A percentile compares a stretch with the other conserved stretches of the same genome.
These are phyloP conservation scores for Taxawa tesnikishii DNA, from an alignment of 2,329 filamentous ascomycete genomes.

Conservation along the genomic window DNA sequence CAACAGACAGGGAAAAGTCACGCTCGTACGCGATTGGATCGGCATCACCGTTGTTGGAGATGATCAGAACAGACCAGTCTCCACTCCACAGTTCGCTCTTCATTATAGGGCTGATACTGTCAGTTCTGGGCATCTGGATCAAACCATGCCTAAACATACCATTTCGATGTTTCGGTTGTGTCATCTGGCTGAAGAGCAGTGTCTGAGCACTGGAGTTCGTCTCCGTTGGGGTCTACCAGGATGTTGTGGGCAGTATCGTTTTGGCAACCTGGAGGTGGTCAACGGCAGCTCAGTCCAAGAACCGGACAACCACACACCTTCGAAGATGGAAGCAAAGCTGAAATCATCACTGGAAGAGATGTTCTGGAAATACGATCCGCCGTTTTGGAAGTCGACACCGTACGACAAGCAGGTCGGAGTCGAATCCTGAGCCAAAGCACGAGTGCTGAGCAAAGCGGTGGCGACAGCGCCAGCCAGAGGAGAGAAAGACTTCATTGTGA, in stretches of 20 bases:
- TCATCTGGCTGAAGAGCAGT: slow-evolving; percentile 27
- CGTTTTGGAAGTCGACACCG: slow-evolving; percentile 29
- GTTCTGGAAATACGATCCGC: slow-evolving; percentile 34
- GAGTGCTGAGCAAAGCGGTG: neutral
- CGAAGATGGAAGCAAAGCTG: slow-evolving; percentile 31
- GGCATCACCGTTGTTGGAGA: slow-evolving; percentile 30
- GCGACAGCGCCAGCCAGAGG: neutral
- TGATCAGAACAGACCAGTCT: slow-evolving; percentile 29
- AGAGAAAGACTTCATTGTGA: neutral
- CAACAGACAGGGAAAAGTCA: slow-evolving; percentile 26
- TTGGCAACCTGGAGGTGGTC: slow-evolving; percentile 20
- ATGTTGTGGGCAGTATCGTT: slow-evolving; percentile 27
- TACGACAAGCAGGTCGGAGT: slow-evolving; percentile 14
- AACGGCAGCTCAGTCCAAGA: neutral
- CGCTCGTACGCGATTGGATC: slow-evolving; percentile 33
- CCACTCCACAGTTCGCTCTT: slow-evolving; percentile 32
- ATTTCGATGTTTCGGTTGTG: slow-evolving; percentile 26
- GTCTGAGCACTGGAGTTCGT: slow-evolving; percentile 28
- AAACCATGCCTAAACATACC: slow-evolving; percentile 11
- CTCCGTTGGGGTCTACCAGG: slow-evolving; percentile 27
- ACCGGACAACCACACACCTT: slow-evolving; percentile 14
- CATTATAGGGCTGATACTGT: slow-evolving; percentile 19
- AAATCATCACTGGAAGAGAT: slow-evolving; percentile 26
- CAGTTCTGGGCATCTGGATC: neutral
- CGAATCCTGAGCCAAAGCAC: neutral